A percentile compares a stretch with the other conserved stretches of the same genome.
Evolutionary conservation across 768 basidiomycete species (phyloP).

Genomic region (Amanita thiersii): DNA sequence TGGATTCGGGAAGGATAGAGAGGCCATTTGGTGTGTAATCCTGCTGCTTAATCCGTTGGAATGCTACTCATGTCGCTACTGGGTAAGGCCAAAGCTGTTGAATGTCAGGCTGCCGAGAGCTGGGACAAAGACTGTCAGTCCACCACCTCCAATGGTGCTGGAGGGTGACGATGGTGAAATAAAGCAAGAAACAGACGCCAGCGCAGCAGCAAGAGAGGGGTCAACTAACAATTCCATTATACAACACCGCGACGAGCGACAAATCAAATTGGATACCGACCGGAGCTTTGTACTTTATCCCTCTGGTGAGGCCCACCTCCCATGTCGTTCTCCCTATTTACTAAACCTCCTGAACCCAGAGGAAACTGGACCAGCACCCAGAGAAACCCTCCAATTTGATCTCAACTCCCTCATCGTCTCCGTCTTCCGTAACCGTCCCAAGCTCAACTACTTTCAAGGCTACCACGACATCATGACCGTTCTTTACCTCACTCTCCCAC

Average conservation of each 20-base stretch:
- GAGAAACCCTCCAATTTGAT: slow-evolving; percentile 51
- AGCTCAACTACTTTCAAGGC: slow-evolving; percentile 82
- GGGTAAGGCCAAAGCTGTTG: slow-evolving; percentile 20
- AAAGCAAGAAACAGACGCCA: slow-evolving; percentile 2
- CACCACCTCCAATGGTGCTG: no score
- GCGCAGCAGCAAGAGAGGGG: slow-evolving; percentile 4
- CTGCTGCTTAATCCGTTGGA: not conserved
- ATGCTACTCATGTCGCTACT: not conserved
- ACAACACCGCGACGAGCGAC: slow-evolving; percentile 70
- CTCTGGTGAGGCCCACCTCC: slow-evolving; percentile 50
- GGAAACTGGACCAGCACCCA: slow-evolving; percentile 21
- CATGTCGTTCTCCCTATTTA: not conserved
- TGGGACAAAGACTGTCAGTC: no score
- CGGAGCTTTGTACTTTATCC: slow-evolving; percentile 92
- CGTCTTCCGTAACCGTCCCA: slow-evolving; percentile 65
- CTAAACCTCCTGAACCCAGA: not conserved
- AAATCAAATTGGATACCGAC: slow-evolving; percentile 85
- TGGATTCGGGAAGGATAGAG: slow-evolving; percentile 57
- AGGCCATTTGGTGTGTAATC: slow-evolving; percentile 43
- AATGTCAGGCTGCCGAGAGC: no score
- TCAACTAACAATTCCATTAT: slow-evolving; percentile 1
- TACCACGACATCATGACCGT: slow-evolving; percentile 92
- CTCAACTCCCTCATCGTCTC: slow-evolving; percentile 68
- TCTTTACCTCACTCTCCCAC: slow-evolving; percentile 65
- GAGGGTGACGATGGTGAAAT: slow-evolving; percentile 8